phyloP scores from a whole-genome alignment of 257 asterid species.

The Hygrophila difformis region DNA sequence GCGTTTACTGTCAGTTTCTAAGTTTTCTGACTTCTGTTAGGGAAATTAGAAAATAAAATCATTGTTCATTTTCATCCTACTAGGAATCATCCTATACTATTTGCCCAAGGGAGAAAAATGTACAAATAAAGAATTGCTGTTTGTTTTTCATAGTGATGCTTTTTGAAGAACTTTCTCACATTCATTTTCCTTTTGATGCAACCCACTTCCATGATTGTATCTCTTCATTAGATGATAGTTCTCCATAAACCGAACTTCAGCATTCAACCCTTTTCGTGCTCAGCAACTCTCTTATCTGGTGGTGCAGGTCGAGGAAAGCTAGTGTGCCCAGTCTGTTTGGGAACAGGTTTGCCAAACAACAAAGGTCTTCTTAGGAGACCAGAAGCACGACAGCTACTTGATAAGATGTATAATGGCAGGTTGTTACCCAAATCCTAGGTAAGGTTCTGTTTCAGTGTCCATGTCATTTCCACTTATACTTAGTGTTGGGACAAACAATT shows the following conservation, averaged over 20 bases:
- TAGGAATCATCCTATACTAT: too few species aligned
- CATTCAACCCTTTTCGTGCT: background rate
- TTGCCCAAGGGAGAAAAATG: too few species aligned
- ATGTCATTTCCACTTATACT: too few species aligned
- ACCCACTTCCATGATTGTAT: background rate
- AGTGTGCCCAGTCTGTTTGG: slow-evolving; percentile 91
- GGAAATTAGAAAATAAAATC: too few species aligned
- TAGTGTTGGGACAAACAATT: too few species aligned
- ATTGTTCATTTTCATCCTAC: too few species aligned
- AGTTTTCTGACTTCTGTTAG: too few species aligned
- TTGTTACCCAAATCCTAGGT: slow-evolving; percentile 74
- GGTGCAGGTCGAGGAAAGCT: slow-evolving; percentile 82
- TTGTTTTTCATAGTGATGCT: too few species aligned
- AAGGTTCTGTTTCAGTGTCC: too few species aligned
- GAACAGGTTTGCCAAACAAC: slow-evolving; percentile 89
- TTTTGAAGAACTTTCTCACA: too few species aligned
- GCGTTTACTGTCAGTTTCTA: too few species aligned
- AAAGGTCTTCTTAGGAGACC: slow-evolving; percentile 97
- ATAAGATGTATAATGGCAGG: slow-evolving; percentile 94
- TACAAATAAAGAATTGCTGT: too few species aligned
- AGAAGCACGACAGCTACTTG: slow-evolving; percentile 67
- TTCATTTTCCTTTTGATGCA: background rate
- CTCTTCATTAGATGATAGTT: background rate
- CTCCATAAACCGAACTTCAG: background rate
- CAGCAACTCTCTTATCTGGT: background rate